Evolutionary conservation across 2,329 filamentous ascomycete genomes (phyloP).

Genomic region (Exophiala dermatitidis): DNA sequence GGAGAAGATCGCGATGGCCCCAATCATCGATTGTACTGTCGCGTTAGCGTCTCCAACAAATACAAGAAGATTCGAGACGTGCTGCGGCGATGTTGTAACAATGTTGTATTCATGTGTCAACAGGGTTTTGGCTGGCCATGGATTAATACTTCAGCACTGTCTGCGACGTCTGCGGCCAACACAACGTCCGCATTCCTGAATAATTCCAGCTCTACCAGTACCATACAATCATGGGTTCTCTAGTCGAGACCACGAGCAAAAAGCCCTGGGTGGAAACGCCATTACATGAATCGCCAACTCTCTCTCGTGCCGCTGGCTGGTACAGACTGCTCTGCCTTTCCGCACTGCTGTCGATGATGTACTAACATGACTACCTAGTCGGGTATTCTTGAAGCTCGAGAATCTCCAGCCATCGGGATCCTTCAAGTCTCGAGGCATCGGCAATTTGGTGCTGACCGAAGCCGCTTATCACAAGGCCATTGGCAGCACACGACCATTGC

Average conservation of each 20-base stretch:
- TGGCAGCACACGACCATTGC: conserved; percentile 31
- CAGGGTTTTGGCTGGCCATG: no score
- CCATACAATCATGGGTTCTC: background rate
- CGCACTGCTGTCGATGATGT: background rate
- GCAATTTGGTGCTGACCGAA: conserved; percentile 44
- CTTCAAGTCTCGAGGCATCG: conserved; percentile 60
- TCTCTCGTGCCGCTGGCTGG: conserved; percentile 30
- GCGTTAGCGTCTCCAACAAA: conserved; percentile 6
- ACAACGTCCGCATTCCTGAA: no score
- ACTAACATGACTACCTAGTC: background rate
- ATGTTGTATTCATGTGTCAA: conserved; percentile 7
- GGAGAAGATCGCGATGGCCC: conserved; percentile 2
- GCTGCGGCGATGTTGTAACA: background rate
- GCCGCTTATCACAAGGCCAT: conserved; percentile 33
- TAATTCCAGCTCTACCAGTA: no score
- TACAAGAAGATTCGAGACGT: conserved; percentile 1
- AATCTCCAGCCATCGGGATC: conserved; percentile 75
- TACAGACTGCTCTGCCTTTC: conserved; percentile 1
- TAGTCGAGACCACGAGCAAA: background rate
- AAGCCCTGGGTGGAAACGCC: conserved; percentile 36
- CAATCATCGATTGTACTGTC: background rate
- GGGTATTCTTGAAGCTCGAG: conserved; percentile 60
- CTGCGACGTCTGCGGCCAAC: no score
- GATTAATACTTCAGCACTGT: no score
- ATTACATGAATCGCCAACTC: conserved; percentile 32